These are phyloP conservation scores for Aphanomyces stellatus DNA, from an alignment of 352 stramenopile species.

Conservation along the genomic window DNA sequence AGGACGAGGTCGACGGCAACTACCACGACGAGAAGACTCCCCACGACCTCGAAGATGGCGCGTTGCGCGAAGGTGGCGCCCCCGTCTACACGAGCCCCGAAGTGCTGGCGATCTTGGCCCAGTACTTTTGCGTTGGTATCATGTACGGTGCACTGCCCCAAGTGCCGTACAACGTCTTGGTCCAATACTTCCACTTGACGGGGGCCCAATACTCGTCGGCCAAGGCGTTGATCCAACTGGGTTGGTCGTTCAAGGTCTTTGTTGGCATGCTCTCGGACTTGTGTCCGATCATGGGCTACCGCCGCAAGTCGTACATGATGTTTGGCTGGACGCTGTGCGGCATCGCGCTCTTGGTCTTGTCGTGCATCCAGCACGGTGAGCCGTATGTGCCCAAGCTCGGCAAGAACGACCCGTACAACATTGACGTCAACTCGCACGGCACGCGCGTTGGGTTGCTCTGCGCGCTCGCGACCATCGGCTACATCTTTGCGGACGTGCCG, in stretches of 20 bases:
- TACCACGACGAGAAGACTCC: constrained; percentile 20
- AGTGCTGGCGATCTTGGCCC: constrained; percentile 31
- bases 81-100: constrained; percentile 30
- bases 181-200: constrained; percentile 43
- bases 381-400: constrained; percentile 32
- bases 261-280: constrained; percentile 43
- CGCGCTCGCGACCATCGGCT: constrained; percentile 35
- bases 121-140: constrained; percentile 39
- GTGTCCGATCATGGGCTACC: constrained; percentile 38
- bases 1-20: neutral
- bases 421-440: constrained; percentile 26
- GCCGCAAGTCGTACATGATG: constrained; percentile 44
- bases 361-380: constrained; percentile 39
- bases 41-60: constrained; percentile 28
- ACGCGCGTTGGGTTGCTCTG: constrained; percentile 38
- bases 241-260: constrained; percentile 51
- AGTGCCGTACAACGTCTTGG: constrained; percentile 37
- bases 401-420: constrained; percentile 29
- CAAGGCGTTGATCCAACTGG: constrained; percentile 31
- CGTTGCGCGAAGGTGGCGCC: constrained; percentile 33
- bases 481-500: constrained; percentile 16
- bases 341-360: constrained; percentile 21
- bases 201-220: constrained; percentile 34
- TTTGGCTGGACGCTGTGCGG: constrained; percentile 27
- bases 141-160: constrained; percentile 35